phyloP scores from a whole-genome alignment of 2,329 filamentous ascomycete species.

The Penicillium freii region DNA sequence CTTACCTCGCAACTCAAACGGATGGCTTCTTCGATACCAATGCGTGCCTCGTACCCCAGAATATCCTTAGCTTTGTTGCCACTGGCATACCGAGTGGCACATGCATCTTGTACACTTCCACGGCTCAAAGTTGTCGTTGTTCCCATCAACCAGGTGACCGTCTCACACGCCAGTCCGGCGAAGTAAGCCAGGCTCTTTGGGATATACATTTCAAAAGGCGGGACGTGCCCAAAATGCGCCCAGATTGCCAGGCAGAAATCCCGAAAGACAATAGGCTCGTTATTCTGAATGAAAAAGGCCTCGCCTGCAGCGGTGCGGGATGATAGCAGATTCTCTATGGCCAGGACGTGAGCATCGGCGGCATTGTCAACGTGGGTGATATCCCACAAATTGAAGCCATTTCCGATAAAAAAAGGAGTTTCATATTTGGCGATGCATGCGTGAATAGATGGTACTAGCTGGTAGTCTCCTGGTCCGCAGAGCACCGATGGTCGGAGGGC shows the following conservation, averaged over 20 bases:
- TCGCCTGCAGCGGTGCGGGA: constrained; percentile 44
- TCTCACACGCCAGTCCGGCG: constrained; percentile 49
- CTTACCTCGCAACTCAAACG: constrained; percentile 49
- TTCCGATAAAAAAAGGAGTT: constrained; percentile 43
- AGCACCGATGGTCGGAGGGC: constrained; percentile 46
- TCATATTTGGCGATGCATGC: constrained; percentile 46
- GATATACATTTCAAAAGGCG: constrained; percentile 49
- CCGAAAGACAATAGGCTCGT: constrained; percentile 46
- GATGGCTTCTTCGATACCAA: constrained; percentile 54
- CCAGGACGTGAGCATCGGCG: constrained; percentile 47
- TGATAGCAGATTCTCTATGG: constrained; percentile 43
- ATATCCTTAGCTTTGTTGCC: constrained; percentile 52
- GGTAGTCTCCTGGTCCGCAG: constrained; percentile 45
- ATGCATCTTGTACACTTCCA: constrained; percentile 56
- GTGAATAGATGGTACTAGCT: constrained; percentile 44
- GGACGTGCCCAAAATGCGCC: constrained; percentile 50
- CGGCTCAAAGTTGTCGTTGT: constrained; percentile 49
- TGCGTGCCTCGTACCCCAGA: constrained; percentile 53
- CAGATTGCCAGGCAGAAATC: constrained; percentile 47
- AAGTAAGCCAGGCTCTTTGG: constrained; percentile 51
- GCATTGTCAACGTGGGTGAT: constrained; percentile 46
- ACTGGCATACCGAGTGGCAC: constrained; percentile 53
- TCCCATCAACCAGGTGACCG: constrained; percentile 48
- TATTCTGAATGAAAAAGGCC: constrained; percentile 49
- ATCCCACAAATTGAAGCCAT: constrained; percentile 46